Evolutionary conservation across 345 rosid species (phyloP), one percentile per base, ranked within the genome.

Genomic region (Corchorus capsularis): DNA sequence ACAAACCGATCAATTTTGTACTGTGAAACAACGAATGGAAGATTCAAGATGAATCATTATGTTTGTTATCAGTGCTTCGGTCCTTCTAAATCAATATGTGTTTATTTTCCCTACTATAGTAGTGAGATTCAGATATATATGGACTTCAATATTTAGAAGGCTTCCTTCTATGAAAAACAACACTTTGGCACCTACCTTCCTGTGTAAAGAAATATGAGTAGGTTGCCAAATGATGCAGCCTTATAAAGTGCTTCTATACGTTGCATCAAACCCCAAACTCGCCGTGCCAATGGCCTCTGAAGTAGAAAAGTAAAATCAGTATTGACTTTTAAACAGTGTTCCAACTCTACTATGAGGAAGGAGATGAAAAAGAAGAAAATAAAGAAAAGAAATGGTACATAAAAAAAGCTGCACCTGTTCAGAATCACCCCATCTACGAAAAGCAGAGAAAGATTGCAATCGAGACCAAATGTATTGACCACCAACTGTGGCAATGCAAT

Each of bases 361-460:
- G 22, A 11, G 0, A 19, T 12, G 7, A 53, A 54, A 46, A 32
- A 9, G 49, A 45, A 60, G 47, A 34, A 41, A 13, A 63, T 0
- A 72, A 68, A 22, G 69, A 71, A 69, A 55, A 69, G 22, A 0
- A 14, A 71, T 71, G 54, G 39, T 20, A 52, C 11, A 41, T 16
- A 49, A 10, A 41, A 49, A 10, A 41, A 70, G 35, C 69, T 39
- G 27, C 20, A 92, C 94, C 98, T 90, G 97, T 78, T 92, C 95
- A 80, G 99, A 90, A 81, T 94, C 91, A 75, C 97, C 99, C 99
- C 98, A 96, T 85, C 97, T 85, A 60, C 97, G 94, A 78, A 96
- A 96, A 75, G 98, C 98, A 68, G 99, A 96, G 79, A 96, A 96
- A 0, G 97, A 91, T 75, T 94, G 97, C 74, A 92, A 75, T 56